Conservation (phyloP, 129 eudicot genomes). For the Chrysanthemum seticuspe region DNA sequence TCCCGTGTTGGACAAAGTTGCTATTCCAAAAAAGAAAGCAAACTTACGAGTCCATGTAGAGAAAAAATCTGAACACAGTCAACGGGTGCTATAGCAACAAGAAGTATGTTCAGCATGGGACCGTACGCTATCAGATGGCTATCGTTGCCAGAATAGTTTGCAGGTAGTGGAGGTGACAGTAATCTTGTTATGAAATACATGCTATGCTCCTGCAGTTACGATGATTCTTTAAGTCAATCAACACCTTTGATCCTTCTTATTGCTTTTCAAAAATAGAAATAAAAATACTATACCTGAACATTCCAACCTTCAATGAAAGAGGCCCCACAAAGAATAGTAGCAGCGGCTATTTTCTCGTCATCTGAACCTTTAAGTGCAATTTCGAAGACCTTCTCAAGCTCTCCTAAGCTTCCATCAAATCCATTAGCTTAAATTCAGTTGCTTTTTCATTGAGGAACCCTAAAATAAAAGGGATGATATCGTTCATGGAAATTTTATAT, state of each 20-base stretch:
- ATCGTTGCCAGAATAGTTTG: conserved; percentile 58
- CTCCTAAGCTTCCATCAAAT: conserved; percentile 97
- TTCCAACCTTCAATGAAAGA: conserved; percentile 87
- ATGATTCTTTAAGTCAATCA: conserved; percentile 18
- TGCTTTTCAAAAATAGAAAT: not conserved
- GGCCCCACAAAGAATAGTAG: conserved; percentile 87
- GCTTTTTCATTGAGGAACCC: conserved; percentile 35
- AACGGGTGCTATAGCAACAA: conserved; percentile 82
- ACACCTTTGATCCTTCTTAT: not conserved
- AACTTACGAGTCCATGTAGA: conserved; percentile 85
- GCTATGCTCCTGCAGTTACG: conserved; percentile 76
- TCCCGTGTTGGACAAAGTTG: no score
- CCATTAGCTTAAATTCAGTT: conserved; percentile 92
- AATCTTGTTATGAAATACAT: conserved; percentile 78
- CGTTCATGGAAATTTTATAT: conserved; percentile 2
- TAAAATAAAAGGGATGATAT: conserved; percentile 12
- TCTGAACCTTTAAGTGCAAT: conserved; percentile 80
- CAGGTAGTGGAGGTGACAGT: conserved; percentile 74
- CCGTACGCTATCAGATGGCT: conserved; percentile 84
- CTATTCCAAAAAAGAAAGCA: not conserved
- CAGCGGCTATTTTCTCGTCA: conserved; percentile 92
- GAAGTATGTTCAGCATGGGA: conserved; percentile 84
- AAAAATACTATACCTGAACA: conserved; percentile 57
- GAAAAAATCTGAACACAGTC: conserved; percentile 96
- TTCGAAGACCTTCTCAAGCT: conserved; percentile 90